These are phyloP conservation scores for Nelumbo lutea DNA, from an alignment of 164 flowering plant species.

Conservation along the genomic window DNA sequence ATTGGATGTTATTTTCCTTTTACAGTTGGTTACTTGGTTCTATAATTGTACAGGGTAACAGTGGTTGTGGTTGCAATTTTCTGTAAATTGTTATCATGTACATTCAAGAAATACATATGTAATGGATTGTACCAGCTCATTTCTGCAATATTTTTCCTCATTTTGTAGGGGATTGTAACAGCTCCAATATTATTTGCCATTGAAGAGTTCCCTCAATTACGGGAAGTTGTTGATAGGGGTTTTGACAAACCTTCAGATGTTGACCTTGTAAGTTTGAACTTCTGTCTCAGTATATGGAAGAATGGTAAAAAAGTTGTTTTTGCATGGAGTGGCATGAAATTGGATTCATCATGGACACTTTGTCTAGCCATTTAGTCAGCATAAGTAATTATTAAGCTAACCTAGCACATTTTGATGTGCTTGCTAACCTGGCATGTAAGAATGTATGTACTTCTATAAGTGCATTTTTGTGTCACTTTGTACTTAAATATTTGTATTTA, in stretches of 20 bases:
- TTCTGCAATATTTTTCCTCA: neutral
- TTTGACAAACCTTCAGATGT: slow-evolving; percentile 63
- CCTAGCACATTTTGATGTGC: too few relatives aligned
- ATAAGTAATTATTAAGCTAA: too few relatives aligned
- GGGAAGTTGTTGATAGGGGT: slow-evolving; percentile 57
- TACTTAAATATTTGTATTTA: too few relatives aligned
- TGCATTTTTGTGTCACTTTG: too few relatives aligned
- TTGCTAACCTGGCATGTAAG: too few relatives aligned
- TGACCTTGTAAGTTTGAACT: slow-evolving; percentile 60
- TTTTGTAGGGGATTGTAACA: slow-evolving; percentile 66
- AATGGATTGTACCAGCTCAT: too few relatives aligned
- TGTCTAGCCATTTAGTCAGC: neutral
- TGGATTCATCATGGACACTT: neutral
- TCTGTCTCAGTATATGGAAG: neutral
- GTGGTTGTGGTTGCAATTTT: neutral
- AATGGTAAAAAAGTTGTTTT: neutral
- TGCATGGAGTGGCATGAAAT: neutral
- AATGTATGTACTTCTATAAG: too few relatives aligned
- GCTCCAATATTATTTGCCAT: slow-evolving; percentile 93
- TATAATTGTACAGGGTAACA: too few relatives aligned
- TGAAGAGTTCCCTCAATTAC: slow-evolving; percentile 90
- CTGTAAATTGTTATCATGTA: neutral
- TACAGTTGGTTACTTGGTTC: too few relatives aligned
- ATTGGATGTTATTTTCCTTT: too few relatives aligned
- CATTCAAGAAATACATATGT: too few relatives aligned